Base-by-base conservation (phyloP, 2,329 filamentous ascomycete genomes). In the Cylindrodendrum hubeiense region DNA sequence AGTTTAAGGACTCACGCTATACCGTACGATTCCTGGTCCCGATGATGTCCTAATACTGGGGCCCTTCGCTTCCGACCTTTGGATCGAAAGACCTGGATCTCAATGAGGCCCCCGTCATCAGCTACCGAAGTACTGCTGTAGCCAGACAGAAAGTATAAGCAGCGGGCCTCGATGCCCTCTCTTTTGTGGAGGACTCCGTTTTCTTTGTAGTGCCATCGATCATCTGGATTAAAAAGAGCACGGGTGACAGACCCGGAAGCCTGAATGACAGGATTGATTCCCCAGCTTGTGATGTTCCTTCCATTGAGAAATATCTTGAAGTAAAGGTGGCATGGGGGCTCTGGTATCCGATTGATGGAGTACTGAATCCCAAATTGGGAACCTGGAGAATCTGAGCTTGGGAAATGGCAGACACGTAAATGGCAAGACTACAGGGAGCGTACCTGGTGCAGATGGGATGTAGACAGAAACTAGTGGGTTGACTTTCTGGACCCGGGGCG, bases 241-340 rank as follows among this genome's bases (percentile, higher is more conserved):
- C 79, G 80, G 60, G 80, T 81, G 43, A 85, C 79, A 41, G 78
- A 79, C 8, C 85, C 83, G 7, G 72, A 71, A 2, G 72, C 69
- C 51, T 75, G 75, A 4, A 66, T 69, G 15, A 70, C 71, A 17
- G 82, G 75, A 60, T 86, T 79, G 21, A 84, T 79, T 2, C 87
- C 87, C 83, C 86, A 90, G 3, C 83, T 84, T 3, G 83, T 79
- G n/a, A 85, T 77, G 19, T 81, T 79, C 17, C 83, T 81, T 17
- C 86, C 86, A 66, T 90, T 89, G 72, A 89, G 82, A 60, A 79
- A 80, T 56, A 89, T 75, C 69, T 86, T 88, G 77, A 89, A 89
- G 75, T 85, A 87, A 10, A 88, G 73, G 66, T 81, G 84, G 56
- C 73, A 77, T 41, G 79, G 76, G 19, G 73, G 78, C 3, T 71